phyloP scores from a whole-genome alignment of 192 early-diverging fungal genomes.

The Coemansia sp. region DNA sequence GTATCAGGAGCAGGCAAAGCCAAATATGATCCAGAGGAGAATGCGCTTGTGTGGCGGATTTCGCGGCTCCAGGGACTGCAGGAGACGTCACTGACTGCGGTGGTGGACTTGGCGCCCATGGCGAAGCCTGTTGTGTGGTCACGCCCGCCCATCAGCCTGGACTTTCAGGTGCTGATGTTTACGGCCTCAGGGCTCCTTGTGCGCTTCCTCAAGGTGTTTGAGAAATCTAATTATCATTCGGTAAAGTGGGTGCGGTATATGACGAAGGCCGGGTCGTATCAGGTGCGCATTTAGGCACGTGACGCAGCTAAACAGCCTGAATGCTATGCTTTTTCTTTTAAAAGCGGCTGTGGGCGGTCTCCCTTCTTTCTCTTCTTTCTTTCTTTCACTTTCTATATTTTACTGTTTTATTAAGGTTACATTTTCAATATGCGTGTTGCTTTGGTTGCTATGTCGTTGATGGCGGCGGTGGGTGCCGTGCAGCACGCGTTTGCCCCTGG shows the following conservation, averaged over 20 bases:
- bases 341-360: too few relatives aligned
- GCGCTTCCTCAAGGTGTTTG: slow-evolving; percentile 96
- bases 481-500: slow-evolving; percentile 17
- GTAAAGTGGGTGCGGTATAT: slow-evolving; percentile 99
- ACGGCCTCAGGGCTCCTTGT: slow-evolving; percentile 95
- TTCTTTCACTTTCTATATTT: neutral
- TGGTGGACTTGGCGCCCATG: slow-evolving; percentile 80
- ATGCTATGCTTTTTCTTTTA: too few relatives aligned
- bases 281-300: slow-evolving; percentile 37
- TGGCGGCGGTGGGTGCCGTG: neutral
- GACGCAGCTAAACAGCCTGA: neutral
- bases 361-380: neutral
- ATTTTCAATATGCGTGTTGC: slow-evolving; percentile 16
- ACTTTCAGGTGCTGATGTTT: slow-evolving; percentile 90
- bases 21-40: slow-evolving; percentile 93
- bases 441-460: slow-evolving; percentile 15
- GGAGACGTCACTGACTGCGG: slow-evolving; percentile 78
- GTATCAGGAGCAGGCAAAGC: slow-evolving; percentile 79
- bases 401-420: neutral
- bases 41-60: slow-evolving; percentile 94
- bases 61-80: slow-evolving; percentile 87
- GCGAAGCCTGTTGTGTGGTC: slow-evolving; percentile 89
- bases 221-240: slow-evolving; percentile 91
- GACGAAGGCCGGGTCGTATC: slow-evolving; percentile 77
- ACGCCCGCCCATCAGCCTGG: slow-evolving; percentile 91